Base-by-base conservation (phyloP, 2,329 filamentous ascomycete species). In the Colletotrichum godetiae region DNA sequence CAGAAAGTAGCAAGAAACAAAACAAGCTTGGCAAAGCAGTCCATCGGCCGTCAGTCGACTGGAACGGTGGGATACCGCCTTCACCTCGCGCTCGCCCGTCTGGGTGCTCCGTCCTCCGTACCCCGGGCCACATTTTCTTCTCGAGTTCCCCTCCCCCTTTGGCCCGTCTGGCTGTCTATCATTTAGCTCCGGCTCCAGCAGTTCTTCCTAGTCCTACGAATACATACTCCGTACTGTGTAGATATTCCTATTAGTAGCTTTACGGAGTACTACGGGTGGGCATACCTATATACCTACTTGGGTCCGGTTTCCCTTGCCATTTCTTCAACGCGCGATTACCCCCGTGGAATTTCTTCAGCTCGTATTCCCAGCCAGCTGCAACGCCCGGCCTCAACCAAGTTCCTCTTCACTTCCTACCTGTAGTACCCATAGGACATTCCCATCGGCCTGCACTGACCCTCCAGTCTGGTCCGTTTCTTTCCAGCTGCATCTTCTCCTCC, bases 331-430 rank as follows among this genome's bases (percentile, higher is more conserved):
- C 60, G 55, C 66, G 10, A 19, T 64, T 22, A 35, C 37, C 65
- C 58, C 57, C 68, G 46, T 63, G 46, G 71, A 59, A 67, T 57
- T 72, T 72, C 72, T 75, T 74, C 67, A 74, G 72, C 74, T 74
- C 74, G 74, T 75, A 75, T 75, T 75, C 74, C 66, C 29, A 33
- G 13, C 31, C 62, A 22, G 37, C 57, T 24, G 37, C 52, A n/a
- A 11, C 31, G 3, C 72, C 56, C 60, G n/a, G 22, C 65, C 53
- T 42, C 22, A 35, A 29, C 27, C 37, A 24, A 13, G 7, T 49
- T 57, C 42, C 15, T 19, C 6, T 62, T 49, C 11, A 19, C n/a
- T n/a, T n/a, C n/a, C n/a, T n/a, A n/a, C n/a, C n/a, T n/a, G n/a
- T n/a, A n/a, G n/a, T n/a, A n/a, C n/a, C n/a, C n/a, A n/a, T n/a